Percentiles rank a stretch among this genome's conserved stretches.
Evolutionary conservation across 192 early-diverging fungal genomes (phyloP).

Genomic region (Endogone sp.): DNA sequence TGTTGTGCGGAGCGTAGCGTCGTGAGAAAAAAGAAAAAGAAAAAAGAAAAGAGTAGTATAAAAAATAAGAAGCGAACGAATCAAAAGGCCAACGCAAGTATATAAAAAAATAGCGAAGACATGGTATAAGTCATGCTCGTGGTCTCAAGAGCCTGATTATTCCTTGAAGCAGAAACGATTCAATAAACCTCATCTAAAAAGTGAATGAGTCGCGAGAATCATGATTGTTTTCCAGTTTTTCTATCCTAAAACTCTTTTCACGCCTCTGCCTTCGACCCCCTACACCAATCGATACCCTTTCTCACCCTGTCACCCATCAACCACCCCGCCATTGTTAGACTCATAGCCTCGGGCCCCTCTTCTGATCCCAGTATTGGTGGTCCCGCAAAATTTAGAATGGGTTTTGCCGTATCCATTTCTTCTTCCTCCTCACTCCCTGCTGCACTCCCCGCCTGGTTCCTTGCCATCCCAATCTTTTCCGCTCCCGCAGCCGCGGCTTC

Average conservation of each 20-base stretch:
- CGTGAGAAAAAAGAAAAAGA: background rate
- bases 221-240: background rate
- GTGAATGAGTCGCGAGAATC: too few species aligned
- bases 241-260: background rate
- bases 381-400: too few species aligned
- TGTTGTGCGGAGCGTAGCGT: too few species aligned
- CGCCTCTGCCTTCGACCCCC: background rate
- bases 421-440: background rate
- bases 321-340: background rate
- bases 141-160: too few species aligned
- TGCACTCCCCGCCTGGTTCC: background rate
- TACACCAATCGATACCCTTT: background rate
- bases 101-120: too few species aligned
- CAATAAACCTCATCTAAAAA: too few species aligned
- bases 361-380: background rate
- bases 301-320: background rate
- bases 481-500: background rate
- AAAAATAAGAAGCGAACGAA: too few species aligned
- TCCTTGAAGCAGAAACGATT: too few species aligned
- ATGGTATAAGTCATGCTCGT: too few species aligned
- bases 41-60: too few species aligned
- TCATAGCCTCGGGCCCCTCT: background rate
- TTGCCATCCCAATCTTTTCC: background rate
- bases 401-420: background rate
- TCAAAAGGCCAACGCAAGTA: too few species aligned